Evolutionary conservation across 768 basidiomycete genomes (phyloP).

Genomic region (Lentinula sp.): DNA sequence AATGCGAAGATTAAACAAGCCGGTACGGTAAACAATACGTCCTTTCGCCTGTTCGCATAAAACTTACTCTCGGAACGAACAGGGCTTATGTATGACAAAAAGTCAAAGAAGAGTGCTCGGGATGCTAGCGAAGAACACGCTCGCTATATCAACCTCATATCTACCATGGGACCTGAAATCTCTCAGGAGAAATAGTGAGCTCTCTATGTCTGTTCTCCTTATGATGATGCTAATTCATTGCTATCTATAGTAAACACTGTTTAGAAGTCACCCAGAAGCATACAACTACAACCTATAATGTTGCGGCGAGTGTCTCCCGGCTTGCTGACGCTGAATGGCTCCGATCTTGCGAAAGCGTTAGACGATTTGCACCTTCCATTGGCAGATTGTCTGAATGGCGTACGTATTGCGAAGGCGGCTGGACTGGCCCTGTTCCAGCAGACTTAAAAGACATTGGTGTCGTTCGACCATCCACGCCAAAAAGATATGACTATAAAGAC

Average conservation of each 20-base stretch:
- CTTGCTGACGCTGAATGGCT: conserved; percentile 80
- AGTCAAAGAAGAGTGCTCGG: conserved; percentile 62
- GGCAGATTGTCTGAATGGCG: conserved; percentile 72
- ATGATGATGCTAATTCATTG: background rate
- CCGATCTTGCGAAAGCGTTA: conserved; percentile 64
- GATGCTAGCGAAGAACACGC: conserved; percentile 72
- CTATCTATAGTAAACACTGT: conserved; percentile 54
- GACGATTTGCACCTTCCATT: conserved; percentile 58
- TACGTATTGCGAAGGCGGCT: conserved; percentile 70
- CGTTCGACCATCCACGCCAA: conserved; percentile 2
- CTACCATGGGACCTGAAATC: conserved; percentile 67
- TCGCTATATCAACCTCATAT: conserved; percentile 70
- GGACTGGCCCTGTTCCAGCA: conserved; percentile 47
- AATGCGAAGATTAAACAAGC: conserved; percentile 77
- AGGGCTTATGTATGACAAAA: conserved; percentile 77
- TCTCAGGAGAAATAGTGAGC: conserved; percentile 76
- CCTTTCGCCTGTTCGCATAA: background rate
- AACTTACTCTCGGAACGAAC: conserved; percentile 4
- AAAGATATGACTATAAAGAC: background rate
- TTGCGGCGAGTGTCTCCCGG: conserved; percentile 61
- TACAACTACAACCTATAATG: conserved; percentile 45
- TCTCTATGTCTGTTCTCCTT: background rate
- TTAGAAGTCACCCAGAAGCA: conserved; percentile 58
- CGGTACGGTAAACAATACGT: conserved; percentile 27
- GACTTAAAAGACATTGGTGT: conserved; percentile 30